Base-by-base conservation (phyloP, 179 eudicot genomes). In the Pouteria campechiana region DNA sequence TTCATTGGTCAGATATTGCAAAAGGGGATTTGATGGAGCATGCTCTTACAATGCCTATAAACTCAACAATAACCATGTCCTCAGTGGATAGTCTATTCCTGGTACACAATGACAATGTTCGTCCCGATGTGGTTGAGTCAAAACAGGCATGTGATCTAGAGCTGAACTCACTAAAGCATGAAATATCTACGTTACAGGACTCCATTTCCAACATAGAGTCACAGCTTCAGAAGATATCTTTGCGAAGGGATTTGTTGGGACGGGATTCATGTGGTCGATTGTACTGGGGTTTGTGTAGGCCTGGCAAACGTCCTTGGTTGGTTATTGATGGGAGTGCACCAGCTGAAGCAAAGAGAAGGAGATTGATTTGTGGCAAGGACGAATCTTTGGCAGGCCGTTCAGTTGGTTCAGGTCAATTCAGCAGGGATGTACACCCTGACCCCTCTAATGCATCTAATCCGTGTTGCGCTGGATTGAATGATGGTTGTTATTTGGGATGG, bases 241-340 rank as follows among this genome's bases (percentile, higher is more conserved):
- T 67, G 10, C 69, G 93, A 23, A 79, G 68, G 79, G 89, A 86
- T 25, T 63, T 51, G 57, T 72, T 90, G 44, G 98, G 98, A 21
- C 50, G 72, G 58, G 98, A 90, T 54, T 66, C 82, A 41, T 63
- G 57, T 47, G 90, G 87, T 25, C 63, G 80, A 51, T 43, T 79
- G 42, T 90, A 86, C 64, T 90, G 94, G 95, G 76, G 57, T 24
- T 73, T 74, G 30, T 56, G 68, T 48, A 63, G 54, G 52, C 64
- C 61, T 17, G 79, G 69, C 37, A 52, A 55, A 19, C 48, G 46
- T 41, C 69, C 75, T 13, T 44, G 60, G 46, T 50, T 70, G 37
- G 53, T 81, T 51, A 72, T 64, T 50, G 64, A 67, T 50, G 39
- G 64, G 42, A 65, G 64, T 40, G 44, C 60, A 58, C 57, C 50